Percentiles rank a stretch among this genome's conserved stretches.
Conservation (phyloP, 805 yeast genomes). For the Myxozyma sirexii region DNA sequence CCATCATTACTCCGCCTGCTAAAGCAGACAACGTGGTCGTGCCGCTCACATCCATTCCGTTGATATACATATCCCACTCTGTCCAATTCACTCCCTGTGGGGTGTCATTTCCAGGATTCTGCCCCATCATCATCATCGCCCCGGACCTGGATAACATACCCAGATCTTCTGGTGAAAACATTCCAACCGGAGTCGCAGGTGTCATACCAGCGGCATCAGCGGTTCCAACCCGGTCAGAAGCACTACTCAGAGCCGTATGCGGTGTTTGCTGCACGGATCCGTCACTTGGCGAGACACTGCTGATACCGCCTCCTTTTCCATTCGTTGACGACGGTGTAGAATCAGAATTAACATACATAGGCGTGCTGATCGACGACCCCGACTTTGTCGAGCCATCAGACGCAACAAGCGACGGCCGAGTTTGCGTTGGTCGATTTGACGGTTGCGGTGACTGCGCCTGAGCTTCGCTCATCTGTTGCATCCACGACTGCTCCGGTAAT, state of each 20-base stretch:
- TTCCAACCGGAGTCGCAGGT: not conserved
- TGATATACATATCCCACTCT: slow-evolving; percentile 30
- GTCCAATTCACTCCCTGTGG: slow-evolving; percentile 25
- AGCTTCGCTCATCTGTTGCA: slow-evolving; percentile 16
- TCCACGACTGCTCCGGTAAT: slow-evolving; percentile 23
- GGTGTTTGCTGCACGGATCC: not conserved
- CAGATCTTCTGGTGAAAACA: slow-evolving; percentile 5
- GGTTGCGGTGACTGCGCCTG: not conserved
- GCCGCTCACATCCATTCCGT: slow-evolving; percentile 23
- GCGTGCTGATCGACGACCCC: not conserved
- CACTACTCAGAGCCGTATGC: not conserved
- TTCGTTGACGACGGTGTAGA: not conserved
- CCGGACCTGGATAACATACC: slow-evolving; percentile 12
- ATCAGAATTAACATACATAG: not conserved
- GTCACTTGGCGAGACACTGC: not conserved
- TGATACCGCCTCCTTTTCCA: not conserved
- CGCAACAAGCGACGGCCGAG: too few relatives aligned
- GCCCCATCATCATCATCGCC: slow-evolving; percentile 22
- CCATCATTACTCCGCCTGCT: not conserved
- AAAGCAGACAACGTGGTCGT: not conserved
- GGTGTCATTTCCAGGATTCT: slow-evolving; percentile 18
- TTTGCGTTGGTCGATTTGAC: too few relatives aligned
- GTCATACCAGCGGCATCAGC: not conserved
- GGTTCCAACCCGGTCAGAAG: not conserved
- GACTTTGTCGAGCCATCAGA: not conserved